Percentiles rank a stretch among this genome's conserved stretches.
Evolutionary conservation across 2,329 filamentous ascomycete species (phyloP).

Genomic region (Cladophialophora carrionii): DNA sequence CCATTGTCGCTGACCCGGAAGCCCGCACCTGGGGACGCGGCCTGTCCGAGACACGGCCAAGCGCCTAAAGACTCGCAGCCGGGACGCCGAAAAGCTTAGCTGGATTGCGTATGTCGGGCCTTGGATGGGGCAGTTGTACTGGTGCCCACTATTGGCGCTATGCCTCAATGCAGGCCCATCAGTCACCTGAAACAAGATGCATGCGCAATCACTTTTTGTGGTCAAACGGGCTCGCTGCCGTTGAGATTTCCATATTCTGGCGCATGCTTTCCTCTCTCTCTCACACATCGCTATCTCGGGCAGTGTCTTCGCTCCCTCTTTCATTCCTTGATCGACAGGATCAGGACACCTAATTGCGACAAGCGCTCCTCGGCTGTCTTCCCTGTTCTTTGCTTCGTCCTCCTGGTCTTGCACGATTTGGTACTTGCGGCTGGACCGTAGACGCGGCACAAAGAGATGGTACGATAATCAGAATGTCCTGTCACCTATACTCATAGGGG

Average conservation of each 20-base stretch:
- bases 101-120: constrained; percentile 8
- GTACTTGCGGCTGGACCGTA: constrained; percentile 17
- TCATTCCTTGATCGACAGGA: not conserved
- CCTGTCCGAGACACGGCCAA: constrained; percentile 3
- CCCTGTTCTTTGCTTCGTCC: not conserved
- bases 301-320: not conserved
- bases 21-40: not conserved
- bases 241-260: not conserved
- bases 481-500: not conserved
- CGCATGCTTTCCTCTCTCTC: not conserved
- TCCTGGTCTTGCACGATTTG: not conserved
- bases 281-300: not conserved
- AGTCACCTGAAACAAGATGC: constrained; percentile 13
- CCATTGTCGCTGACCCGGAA: not conserved
- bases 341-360: not conserved
- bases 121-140: not conserved
- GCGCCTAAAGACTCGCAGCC: constrained; percentile 4
- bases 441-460: constrained; percentile 8
- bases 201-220: constrained; percentile 18
- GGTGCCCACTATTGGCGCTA: constrained; percentile 11
- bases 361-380: not conserved
- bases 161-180: not conserved
- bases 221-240: not conserved
- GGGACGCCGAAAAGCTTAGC: constrained; percentile 13
- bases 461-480: constrained; percentile 11